A percentile compares a stretch with the other conserved stretches of the same genome.
phyloP scores from a whole-genome alignment of 345 rosid species.

The Eucalyptus sp. region DNA sequence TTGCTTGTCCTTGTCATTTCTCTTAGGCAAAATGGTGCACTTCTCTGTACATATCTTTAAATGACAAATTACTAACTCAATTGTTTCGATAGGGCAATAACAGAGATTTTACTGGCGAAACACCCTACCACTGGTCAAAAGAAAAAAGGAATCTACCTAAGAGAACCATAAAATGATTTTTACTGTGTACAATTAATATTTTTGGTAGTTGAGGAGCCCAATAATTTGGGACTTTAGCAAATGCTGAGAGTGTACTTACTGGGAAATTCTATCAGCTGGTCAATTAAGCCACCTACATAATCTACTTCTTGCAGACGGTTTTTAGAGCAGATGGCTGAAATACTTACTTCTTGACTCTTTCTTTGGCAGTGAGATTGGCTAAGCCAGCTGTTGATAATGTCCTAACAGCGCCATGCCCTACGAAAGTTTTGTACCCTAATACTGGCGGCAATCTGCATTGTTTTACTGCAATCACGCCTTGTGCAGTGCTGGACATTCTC shows the following conservation, averaged over 20 bases:
- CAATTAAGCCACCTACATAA: background rate
- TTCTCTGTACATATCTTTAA: background rate
- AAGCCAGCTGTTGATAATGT: slow-evolving; percentile 52
- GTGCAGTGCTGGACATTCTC: slow-evolving; percentile 87
- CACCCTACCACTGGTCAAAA: background rate
- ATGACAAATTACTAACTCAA: background rate
- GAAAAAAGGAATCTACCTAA: background rate
- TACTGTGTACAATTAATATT: background rate
- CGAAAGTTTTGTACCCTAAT: slow-evolving; percentile 68
- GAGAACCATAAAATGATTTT: background rate
- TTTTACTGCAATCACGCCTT: slow-evolving; percentile 86
- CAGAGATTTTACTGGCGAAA: background rate
- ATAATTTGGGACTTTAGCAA: background rate
- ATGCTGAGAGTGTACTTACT: background rate
- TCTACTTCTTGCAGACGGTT: background rate
- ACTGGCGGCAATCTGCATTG: slow-evolving; percentile 87
- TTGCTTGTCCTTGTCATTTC: background rate
- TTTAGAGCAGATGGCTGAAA: background rate
- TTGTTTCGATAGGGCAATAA: background rate
- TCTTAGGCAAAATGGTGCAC: background rate
- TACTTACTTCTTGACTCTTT: background rate
- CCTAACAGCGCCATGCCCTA: slow-evolving; percentile 48
- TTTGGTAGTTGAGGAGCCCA: background rate
- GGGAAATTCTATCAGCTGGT: background rate
- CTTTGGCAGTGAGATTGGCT: slow-evolving; percentile 63